These are phyloP conservation scores for Eucalyptus cloeziana DNA, from an alignment of 345 rosid genomes.

Conservation along the genomic window DNA sequence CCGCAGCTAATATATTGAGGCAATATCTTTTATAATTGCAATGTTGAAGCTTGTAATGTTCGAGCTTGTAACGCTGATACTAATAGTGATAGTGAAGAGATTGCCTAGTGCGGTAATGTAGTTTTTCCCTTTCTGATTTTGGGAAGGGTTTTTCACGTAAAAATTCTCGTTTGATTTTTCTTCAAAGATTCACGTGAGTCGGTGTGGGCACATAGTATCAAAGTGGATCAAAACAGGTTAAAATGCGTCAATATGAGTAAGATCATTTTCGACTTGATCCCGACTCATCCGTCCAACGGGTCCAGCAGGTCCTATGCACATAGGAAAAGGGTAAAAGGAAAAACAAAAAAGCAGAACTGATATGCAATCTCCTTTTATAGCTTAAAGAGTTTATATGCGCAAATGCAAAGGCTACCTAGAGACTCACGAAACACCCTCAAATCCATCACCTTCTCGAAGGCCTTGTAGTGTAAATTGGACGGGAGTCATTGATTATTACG, in stretches of 20 bases:
- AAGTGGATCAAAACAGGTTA: accelerated
- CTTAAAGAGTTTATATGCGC: no score
- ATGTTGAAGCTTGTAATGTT: no score
- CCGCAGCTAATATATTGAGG: no score
- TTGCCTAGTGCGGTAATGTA: accelerated
- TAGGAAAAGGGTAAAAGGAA: background rate
- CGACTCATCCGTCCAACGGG: accelerated
- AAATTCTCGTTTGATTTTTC: no score
- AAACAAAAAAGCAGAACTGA: background rate
- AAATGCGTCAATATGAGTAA: accelerated
- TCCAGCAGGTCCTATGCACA: background rate
- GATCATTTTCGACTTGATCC: accelerated
- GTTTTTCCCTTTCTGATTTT: no score
- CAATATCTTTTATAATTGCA: no score
- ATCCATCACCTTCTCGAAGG: background rate
- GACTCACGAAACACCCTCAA: background rate
- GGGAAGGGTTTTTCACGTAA: no score
- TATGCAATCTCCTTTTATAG: background rate
- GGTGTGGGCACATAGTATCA: no score
- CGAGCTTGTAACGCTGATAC: no score
- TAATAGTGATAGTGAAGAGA: no score
- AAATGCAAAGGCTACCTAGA: background rate
- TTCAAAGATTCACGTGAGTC: background rate
- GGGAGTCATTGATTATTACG: background rate
- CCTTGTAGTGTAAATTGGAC: background rate